These are phyloP conservation scores for Nannochloris sp. DNA, from an alignment of 139 green algal species.

Conservation along the genomic window DNA sequence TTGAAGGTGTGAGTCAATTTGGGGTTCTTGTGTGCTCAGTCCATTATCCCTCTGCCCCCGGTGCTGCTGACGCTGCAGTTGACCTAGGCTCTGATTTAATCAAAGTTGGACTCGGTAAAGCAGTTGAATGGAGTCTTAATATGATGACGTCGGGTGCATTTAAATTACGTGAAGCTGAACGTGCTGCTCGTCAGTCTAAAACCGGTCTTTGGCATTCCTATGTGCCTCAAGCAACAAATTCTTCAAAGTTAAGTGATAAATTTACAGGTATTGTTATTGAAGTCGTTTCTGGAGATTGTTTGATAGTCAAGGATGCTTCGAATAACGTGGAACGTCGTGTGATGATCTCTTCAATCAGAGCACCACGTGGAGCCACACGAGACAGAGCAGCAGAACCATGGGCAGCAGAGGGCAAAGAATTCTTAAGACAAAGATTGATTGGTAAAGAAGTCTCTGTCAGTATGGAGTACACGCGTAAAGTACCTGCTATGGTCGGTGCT, in stretches of 20 bases:
- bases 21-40: constrained; percentile 26
- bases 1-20: constrained; percentile 30
- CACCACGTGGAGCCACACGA: constrained; percentile 60
- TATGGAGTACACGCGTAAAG: constrained; percentile 92
- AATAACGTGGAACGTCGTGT: constrained; percentile 68
- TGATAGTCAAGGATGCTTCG: constrained; percentile 72
- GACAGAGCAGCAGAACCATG: constrained; percentile 67
- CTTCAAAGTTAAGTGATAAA: constrained; percentile 61
- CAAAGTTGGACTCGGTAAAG: constrained; percentile 42
- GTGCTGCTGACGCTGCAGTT: not conserved
- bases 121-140: constrained; percentile 74
- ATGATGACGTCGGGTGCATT: constrained; percentile 63
- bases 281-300: constrained; percentile 83
- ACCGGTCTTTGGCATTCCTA: constrained; percentile 76
- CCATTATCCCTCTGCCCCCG: constrained; percentile 1
- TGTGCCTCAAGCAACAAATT: constrained; percentile 49
- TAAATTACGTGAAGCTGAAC: constrained; percentile 74
- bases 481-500: constrained; percentile 22
- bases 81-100: constrained; percentile 67
- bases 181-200: constrained; percentile 62
- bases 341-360: constrained; percentile 76
- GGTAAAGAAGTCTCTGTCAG: constrained; percentile 70
- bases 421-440: constrained; percentile 58
- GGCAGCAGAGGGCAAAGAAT: constrained; percentile 83
- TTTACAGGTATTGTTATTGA: constrained; percentile 80